Evolutionary conservation across 2,329 filamentous ascomycete species (phyloP), one percentile per base, ranked within the genome.

Genomic region (Claviceps paspali): DNA sequence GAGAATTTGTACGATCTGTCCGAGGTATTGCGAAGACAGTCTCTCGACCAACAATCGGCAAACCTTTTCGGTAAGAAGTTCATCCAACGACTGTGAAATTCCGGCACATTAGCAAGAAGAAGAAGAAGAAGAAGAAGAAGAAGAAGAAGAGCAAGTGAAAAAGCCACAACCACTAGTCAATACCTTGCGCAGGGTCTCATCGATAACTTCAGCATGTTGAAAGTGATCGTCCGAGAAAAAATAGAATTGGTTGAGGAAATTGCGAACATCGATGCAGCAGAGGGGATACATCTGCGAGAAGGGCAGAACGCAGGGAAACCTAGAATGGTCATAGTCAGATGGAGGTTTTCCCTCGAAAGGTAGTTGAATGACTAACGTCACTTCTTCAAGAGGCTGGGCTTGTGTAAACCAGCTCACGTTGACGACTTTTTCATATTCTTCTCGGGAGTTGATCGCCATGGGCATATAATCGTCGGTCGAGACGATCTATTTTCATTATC

Each of bases 401-500:
- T 87, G 87, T 1, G 74, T 79, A 56, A 94, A 96, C 88, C 88
- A 98, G 61, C 82, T 93, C 42, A 96, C 86, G 43, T 86, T 91
- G 45, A 95, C 75, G 26, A 98, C 88, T 51, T 95, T 94, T 50
- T 92, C 84, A 53, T 93, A 96, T 52, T 96, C 87, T 49, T 94
- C 87, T 12, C 70, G 61, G 15, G 81, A 86, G 50, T 86, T 84
- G 55, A 96, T 93, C 2, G 85, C 83, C 91, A 98, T 96, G 2
- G 91, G 92, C 88, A 98, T 98, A 59, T 98, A 98, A 58, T 98
- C 91, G 55, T 98, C 91, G 1, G 85, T 95, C n/a, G 83, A 77
- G 12, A 79, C 74, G 49, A 79, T 79, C 70, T 76, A 52, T 34
- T 18, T n/a, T 12, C n/a, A 24, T 15, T 8, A 11, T 14, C 5